Base-by-base conservation (phyloP, 352 stramenopile genomes). In the Phytophthora nicotianae region DNA sequence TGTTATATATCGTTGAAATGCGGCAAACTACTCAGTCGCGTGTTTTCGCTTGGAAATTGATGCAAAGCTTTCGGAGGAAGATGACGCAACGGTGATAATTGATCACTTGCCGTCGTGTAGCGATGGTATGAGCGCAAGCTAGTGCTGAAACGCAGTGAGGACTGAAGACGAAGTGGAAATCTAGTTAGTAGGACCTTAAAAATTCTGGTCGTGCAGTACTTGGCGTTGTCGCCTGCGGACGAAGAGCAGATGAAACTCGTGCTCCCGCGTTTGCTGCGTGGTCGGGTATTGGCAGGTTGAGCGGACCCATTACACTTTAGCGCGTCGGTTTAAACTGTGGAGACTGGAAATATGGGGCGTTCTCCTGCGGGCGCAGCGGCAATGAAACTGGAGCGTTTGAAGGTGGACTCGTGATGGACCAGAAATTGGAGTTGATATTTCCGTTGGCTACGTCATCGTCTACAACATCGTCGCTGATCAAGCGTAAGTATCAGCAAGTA, bases 381-480 rank as follows among this genome's bases (percentile, higher is more conserved):
- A 14, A 37, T 46, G 20, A 24, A 49, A 17, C 51, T 26, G 24
- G 14, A 11, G 46, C 32, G 17, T 19, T 75, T 20, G 62, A 77
- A 20, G 68, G 68, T 16, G 79, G 79, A 19, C 68, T 90, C 20
- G 77, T 91, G 24, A 77, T 62, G 13, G 76, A 86, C 19, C 55
- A 87, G 54, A 91, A 82, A n/a, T 70, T 93, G 49, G 60, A 90
- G 41, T 52, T 81, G 51, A 56, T 90, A 38, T 78, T 83, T 46
- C 80, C 82, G 11, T 84, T 76, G 2, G 62, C 72, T 33, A 70
- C 50, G 19, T 67, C 35, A 11, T 35, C 50, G 24, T 57, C 50
- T 6, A 19, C 27, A 35, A 27, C 16, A 37, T 32, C 32, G 10
- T n/a, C 19, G 17, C 5, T 23, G 37, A n/a, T 0, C 20, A 32